Base-by-base conservation (phyloP, 305 asterid genomes). In the Fraxinus dipetala region DNA sequence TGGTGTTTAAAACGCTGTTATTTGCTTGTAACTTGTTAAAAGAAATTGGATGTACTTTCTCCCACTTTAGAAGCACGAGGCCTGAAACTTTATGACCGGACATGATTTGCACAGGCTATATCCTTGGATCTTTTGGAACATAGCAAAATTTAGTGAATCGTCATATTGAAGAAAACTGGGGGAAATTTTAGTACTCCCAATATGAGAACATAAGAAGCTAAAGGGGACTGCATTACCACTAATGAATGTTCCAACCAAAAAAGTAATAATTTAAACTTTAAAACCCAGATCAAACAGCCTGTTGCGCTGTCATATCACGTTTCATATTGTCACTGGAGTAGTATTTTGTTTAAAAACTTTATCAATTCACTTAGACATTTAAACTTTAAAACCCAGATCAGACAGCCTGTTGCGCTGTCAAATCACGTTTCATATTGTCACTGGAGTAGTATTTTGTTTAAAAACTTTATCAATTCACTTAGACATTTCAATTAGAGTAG, bases 261-360 rank as follows among this genome's bases (percentile, higher is more conserved):
- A 20, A n/a, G 13, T 59, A n/a, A 20, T 59, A 18, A 18, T 59
- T 59, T 2, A 20, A 59, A 59, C 30, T 18, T 59, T 22, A 20
- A 59, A 59, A 6, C 70, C 70, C 70, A 59, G 30, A 22, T 59
- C 70, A 59, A 18, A 59, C 69, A 6, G 69, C 28, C 30, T 59
- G 10, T 59, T 59, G 3, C 7, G 2, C 38, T 28, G 18, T 26
- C 74, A 3, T 67, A 5, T 11, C 9, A 65, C 2, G 36, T 28
- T 67, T 67, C 35, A 28, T 67, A 10, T 67, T 67, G 36, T 28
- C 20, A 67, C 5, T 67, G 11, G 72, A 67, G 13, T 28, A 9
- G 74, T 67, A 59, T 28, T 81, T 26, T 20, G 77, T 48, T 40
- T 76, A 76, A 76, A 63, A 43, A 28, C 24, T 63, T 76, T 14